These are phyloP conservation scores for Fusarium subglutinans DNA, from an alignment of 2,329 filamentous ascomycete species.

Conservation along the genomic window DNA sequence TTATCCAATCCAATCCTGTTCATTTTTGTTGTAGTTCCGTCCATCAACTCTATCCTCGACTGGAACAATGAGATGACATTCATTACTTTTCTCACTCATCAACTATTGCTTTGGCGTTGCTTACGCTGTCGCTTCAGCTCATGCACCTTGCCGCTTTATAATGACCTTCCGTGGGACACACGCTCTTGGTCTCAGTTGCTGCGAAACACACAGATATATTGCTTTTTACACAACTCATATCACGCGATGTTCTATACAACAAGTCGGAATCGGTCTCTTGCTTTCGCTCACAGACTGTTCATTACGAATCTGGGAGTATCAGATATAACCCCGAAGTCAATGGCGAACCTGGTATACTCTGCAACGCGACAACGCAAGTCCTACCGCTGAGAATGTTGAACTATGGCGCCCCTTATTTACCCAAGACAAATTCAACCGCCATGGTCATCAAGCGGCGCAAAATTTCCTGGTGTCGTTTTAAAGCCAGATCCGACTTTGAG, in stretches of 20 bases:
- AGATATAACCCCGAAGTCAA: constrained; percentile 3
- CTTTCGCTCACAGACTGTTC: not conserved
- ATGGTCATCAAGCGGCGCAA: not conserved
- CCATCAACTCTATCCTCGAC: not conserved
- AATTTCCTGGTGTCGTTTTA: constrained; percentile 5
- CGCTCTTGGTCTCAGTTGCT: not conserved
- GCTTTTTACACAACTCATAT: constrained; percentile 1
- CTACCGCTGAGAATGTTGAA: not conserved
- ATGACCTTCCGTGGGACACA: not conserved
- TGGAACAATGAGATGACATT: not conserved
- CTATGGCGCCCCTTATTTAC: constrained; percentile 2
- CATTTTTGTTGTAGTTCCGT: not conserved
- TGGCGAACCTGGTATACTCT: not conserved
- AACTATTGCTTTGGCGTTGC: not conserved
- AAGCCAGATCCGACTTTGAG: constrained; percentile 3
- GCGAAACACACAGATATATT: not conserved
- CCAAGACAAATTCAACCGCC: not conserved
- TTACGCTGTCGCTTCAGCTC: constrained; percentile 8
- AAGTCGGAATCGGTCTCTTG: not conserved
- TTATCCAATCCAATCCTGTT: not conserved
- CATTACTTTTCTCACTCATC: not conserved
- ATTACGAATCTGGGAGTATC: not conserved
- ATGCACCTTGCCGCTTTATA: constrained; percentile 8
- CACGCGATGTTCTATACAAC: not conserved
- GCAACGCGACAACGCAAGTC: constrained; percentile 1